Evolutionary conservation across 371 early-diverging fungal species (phyloP).

Genomic region (Funneliformis caledonium): DNA sequence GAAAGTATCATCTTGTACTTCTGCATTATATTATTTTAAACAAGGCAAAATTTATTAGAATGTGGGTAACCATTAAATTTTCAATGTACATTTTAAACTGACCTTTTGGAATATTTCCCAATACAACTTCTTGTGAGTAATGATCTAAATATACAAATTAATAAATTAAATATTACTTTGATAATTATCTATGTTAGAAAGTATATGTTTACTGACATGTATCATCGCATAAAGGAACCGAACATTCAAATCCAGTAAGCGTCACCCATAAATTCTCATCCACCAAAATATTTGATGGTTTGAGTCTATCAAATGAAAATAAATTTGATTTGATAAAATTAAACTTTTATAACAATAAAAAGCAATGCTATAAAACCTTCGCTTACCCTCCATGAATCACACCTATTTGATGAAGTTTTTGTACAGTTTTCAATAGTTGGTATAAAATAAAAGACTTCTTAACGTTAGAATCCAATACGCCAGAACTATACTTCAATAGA

Average conservation of each 20-base stretch:
- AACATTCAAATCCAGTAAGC: constrained; percentile 63
- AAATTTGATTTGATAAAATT: not conserved
- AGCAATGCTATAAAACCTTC: not conserved
- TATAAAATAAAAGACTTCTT: constrained; percentile 66
- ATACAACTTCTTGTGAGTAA: constrained; percentile 5
- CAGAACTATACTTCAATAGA: constrained; percentile 66
- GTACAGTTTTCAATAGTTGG: constrained; percentile 59
- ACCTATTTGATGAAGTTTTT: constrained; percentile 60
- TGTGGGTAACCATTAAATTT: not conserved
- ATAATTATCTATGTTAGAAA: not conserved
- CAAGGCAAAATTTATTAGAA: not conserved
- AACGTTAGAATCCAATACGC: constrained; percentile 62
- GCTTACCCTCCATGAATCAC: constrained; percentile 61
- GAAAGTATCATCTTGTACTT: constrained; percentile 58
- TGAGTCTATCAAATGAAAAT: constrained; percentile 45
- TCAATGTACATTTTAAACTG: not conserved
- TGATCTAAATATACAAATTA: not conserved
- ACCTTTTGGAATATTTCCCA: constrained; percentile 39
- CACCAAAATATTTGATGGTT: constrained; percentile 64
- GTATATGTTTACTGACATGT: not conserved
- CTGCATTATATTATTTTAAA: constrained; percentile 42
- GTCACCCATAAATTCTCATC: constrained; percentile 71
- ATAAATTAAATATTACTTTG: not conserved
- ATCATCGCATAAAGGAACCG: constrained; percentile 41
- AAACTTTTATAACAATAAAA: not conserved